These are phyloP conservation scores for Luvunga scandens DNA, from an alignment of 345 rosid genomes.

Conservation along the genomic window DNA sequence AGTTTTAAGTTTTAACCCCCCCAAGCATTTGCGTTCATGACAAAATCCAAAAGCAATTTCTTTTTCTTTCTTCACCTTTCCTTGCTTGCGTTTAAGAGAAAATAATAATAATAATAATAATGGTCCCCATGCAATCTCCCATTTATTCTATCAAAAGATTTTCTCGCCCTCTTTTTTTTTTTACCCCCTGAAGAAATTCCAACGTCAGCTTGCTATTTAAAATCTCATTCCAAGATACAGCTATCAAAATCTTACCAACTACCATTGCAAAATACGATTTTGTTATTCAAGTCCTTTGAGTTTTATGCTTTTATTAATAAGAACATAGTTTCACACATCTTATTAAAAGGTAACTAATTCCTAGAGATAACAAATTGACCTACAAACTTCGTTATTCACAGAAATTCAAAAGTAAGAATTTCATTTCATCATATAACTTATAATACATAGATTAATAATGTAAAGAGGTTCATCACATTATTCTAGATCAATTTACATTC, in stretches of 20 bases:
- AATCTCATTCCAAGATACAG: not conserved
- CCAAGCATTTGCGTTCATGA: no score
- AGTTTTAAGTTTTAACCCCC: no score
- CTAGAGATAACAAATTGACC: no score
- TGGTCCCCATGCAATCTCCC: slow-evolving; percentile 48
- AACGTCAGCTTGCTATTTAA: not conserved
- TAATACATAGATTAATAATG: no score
- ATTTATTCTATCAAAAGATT: slow-evolving; percentile 42
- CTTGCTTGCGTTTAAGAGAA: not conserved
- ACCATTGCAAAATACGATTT: not conserved
- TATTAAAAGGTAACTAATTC: not conserved
- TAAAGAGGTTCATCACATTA: no score
- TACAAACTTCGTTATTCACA: no score
- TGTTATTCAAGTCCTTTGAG: not conserved
- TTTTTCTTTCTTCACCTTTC: no score
- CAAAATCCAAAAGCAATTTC: no score
- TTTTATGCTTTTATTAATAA: no score
- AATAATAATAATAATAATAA: not conserved
- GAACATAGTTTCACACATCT: not conserved
- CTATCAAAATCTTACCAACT: slow-evolving; percentile 3
- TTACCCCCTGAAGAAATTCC: not conserved
- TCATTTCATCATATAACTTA: no score
- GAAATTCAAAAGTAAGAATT: no score
- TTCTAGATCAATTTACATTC: no score
- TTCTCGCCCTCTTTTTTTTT: not conserved